Percentiles rank a stretch among this genome's conserved stretches.
Evolutionary conservation across 73 alveolate genomes (phyloP).

Genomic region (Chromera velia): DNA sequence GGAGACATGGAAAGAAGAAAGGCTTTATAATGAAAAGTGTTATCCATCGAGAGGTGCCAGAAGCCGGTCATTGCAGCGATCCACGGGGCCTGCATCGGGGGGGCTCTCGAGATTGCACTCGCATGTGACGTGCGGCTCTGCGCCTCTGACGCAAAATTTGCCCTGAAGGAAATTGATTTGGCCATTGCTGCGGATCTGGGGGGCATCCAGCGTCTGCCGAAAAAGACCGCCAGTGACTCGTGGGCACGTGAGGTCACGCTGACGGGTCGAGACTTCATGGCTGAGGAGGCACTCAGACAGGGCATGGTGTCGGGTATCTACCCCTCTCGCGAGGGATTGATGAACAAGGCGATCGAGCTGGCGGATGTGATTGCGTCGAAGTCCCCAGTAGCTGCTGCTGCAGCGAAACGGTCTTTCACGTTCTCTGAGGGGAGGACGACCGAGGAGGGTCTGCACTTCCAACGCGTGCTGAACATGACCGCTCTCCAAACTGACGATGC

Average conservation of each 20-base stretch:
- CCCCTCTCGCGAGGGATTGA: neutral
- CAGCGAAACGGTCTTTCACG: conserved; percentile 2
- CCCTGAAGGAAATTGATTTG: conserved; percentile 53
- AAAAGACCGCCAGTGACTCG: neutral
- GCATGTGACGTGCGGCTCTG: conserved; percentile 59
- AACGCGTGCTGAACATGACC: neutral
- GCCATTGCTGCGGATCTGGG: conserved; percentile 55
- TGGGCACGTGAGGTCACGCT: neutral
- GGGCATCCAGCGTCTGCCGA: neutral
- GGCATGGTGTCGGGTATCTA: neutral
- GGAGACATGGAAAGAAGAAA: too few species aligned
- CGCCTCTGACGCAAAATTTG: conserved; percentile 49
- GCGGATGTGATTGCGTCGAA: conserved; percentile 46
- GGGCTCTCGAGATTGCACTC: conserved; percentile 47
- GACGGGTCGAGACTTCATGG: neutral
- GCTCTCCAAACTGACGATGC: neutral
- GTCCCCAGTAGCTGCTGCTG: conserved; percentile 42
- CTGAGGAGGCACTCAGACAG: neutral
- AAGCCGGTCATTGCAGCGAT: conserved; percentile 54
- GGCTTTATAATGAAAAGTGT: too few species aligned
- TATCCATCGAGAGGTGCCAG: conserved; percentile 10
- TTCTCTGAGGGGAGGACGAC: neutral
- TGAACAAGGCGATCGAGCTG: conserved; percentile 34
- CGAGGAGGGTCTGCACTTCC: neutral
- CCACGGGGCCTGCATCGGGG: conserved; percentile 54